These are phyloP conservation scores for Fulvia fulva DNA, from an alignment of 2,329 filamentous ascomycete species.

Conservation along the genomic window DNA sequence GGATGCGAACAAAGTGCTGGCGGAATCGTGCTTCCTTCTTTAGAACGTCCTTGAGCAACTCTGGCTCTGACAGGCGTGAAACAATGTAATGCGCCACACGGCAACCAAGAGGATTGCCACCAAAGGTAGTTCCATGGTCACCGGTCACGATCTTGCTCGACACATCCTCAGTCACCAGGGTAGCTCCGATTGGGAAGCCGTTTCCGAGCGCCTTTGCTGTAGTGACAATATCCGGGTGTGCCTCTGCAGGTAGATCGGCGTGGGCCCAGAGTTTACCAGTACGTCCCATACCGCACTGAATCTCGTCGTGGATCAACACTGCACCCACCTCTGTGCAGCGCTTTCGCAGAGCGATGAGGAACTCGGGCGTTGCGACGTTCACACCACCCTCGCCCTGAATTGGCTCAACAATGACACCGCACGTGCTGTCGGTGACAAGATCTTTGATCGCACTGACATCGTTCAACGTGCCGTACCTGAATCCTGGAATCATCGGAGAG, in stretches of 20 bases:
- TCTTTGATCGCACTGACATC: conserved; percentile 67
- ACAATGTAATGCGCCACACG: conserved; percentile 85
- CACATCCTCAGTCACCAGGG: conserved; percentile 63
- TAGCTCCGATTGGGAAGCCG: conserved; percentile 90
- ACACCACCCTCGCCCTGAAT: conserved; percentile 97
- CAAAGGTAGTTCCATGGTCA: conserved; percentile 92
- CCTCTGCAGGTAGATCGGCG: conserved; percentile 64
- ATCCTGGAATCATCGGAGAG: conserved; percentile 90
- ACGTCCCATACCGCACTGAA: conserved; percentile 86
- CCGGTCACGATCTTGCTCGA: conserved; percentile 67
- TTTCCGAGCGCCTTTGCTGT: conserved; percentile 96
- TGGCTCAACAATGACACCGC: conserved; percentile 92
- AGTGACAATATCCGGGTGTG: conserved; percentile 90
- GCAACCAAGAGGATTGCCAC: conserved; percentile 83
- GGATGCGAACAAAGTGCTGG: conserved; percentile 54
- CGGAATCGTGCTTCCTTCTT: conserved; percentile 62
- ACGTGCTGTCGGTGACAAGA: conserved; percentile 79
- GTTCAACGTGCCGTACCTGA: conserved; percentile 82
- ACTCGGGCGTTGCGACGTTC: conserved; percentile 75
- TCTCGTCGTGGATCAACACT: conserved; percentile 91
- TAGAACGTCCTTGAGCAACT: conserved; percentile 65
- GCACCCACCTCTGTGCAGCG: conserved; percentile 84
- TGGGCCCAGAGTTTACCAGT: conserved; percentile 93
- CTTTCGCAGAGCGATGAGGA: conserved; percentile 75
- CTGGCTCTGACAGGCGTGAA: conserved; percentile 65